These are phyloP conservation scores for Terana coerulea DNA, from an alignment of 768 basidiomycete species.

Conservation along the genomic window DNA sequence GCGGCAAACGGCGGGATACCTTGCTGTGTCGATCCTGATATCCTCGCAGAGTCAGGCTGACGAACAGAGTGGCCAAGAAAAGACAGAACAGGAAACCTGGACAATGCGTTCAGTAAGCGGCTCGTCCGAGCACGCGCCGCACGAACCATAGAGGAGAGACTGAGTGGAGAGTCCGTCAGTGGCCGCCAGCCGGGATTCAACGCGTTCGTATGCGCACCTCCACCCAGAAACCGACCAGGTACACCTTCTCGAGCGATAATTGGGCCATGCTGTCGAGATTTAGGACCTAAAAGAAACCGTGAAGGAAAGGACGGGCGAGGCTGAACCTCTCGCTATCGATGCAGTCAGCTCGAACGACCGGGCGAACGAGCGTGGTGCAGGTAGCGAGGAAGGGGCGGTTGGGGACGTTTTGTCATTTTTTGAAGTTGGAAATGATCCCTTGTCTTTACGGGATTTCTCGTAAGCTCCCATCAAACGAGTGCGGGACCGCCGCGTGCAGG, in stretches of 20 bases:
- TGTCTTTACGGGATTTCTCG: too few relatives aligned
- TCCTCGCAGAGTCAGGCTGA: conserved; percentile 5
- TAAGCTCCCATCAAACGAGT: too few relatives aligned
- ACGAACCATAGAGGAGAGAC: conserved; percentile 3
- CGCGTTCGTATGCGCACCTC: conserved; percentile 6
- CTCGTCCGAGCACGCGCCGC: neutral
- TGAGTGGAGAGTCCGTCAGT: too few relatives aligned
- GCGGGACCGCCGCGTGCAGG: too few relatives aligned
- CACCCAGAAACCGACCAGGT: conserved; percentile 6
- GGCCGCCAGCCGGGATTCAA: neutral
- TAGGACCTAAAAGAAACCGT: too few relatives aligned
- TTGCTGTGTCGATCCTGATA: conserved; percentile 8
- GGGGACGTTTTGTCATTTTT: too few relatives aligned
- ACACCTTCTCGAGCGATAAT: conserved; percentile 4
- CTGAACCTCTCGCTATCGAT: too few relatives aligned
- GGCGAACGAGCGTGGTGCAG: too few relatives aligned
- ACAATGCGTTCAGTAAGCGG: neutral
- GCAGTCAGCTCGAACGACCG: too few relatives aligned
- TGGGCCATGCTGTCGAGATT: neutral
- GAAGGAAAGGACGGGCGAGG: too few relatives aligned
- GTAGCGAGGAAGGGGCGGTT: too few relatives aligned
- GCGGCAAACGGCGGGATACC: neutral
- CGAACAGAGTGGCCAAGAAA: conserved; percentile 7
- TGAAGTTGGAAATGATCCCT: too few relatives aligned
- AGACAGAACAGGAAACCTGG: conserved; percentile 11